Evolutionary conservation across 495 filamentous ascomycete species (phyloP).

Genomic region (Cetradonia linearis): DNA sequence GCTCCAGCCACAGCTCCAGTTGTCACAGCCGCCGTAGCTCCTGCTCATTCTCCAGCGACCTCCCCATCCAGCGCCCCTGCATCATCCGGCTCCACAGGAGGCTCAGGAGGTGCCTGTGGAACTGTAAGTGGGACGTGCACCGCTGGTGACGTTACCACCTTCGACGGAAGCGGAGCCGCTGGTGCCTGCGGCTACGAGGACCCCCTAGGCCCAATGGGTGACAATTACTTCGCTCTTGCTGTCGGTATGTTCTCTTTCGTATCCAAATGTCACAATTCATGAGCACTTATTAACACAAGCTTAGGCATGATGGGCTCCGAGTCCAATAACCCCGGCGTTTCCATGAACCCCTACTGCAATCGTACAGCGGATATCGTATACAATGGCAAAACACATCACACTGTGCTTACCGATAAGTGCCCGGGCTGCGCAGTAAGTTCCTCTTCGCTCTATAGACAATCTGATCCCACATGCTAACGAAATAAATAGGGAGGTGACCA

Average conservation of each 20-base stretch:
- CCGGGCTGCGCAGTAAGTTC: conserved; percentile 44
- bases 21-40: not conserved
- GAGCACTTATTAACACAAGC: not conserved
- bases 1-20: conserved; percentile 1
- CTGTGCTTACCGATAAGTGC: conserved; percentile 64
- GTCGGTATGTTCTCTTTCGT: conserved; percentile 9
- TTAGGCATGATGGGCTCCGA: conserved; percentile 44
- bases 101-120: conserved; percentile 27
- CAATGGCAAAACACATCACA: conserved; percentile 43
- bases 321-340: conserved; percentile 25
- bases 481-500: conserved; percentile 17
- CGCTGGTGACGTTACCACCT: conserved; percentile 37
- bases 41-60: conserved; percentile 7
- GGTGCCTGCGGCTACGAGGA: conserved; percentile 40
- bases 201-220: conserved; percentile 28
- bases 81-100: conserved; percentile 4
- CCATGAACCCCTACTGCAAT: conserved; percentile 52
- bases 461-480: not conserved
- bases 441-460: not conserved
- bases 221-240: conserved; percentile 40
- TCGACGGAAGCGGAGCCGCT: conserved; percentile 34
- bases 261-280: not conserved
- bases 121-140: conserved; percentile 28
- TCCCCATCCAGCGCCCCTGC: conserved; percentile 2
- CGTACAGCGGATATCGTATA: conserved; percentile 51